Base-by-base conservation (phyloP, 345 rosid species). In the Murraya paniculata region DNA sequence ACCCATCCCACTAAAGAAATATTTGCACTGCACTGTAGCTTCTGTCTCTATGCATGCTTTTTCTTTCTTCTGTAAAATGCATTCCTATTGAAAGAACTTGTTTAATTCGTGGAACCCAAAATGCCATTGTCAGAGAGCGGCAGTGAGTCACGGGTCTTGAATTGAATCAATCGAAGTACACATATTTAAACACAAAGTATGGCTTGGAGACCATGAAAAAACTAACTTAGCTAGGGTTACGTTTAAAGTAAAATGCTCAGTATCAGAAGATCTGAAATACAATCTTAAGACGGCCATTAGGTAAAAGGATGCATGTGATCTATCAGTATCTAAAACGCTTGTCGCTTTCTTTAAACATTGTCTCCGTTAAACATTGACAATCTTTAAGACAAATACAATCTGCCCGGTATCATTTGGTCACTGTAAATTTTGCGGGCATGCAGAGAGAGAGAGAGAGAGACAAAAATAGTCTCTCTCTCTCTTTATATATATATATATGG, bases 321-420 rank as follows among this genome's bases (percentile, higher is more conserved):
- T 21, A 33, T 64, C 70, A 21, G n/a, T 6, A 4, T 65, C 48
- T 9, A 21, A 45, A 35, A 35, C 16, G 18, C 25, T 71, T 41
- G 72, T 81, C 80, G 53, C 62, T 75, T 75, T 71, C 68, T 57
- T 0, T 57, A 58, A 10, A 48, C 73, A 59, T 74, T 69, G 75
- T 64, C 59, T 50, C 53, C 48, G 6, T 6, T 19, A 41, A 24
- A 48, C 31, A 10, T 11, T n/a, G 39, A 61, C 68, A 9, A 22
- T 35, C 58, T 21, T 61, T 28, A 4, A 61, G 77, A 74, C 77
- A 74, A 74, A 57, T 64, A 3, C 56, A 50, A 50, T 70, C 7
- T 50, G 9, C 73, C 8, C 31, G 21, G 11, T 50, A 7, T n/a
- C 18, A 16, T 27, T 16, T 19, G 10, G 68, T 19, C 35, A 39